Evolutionary conservation across 352 stramenopile species (phyloP).

Genomic region (Globisporangium paroecandrum): DNA sequence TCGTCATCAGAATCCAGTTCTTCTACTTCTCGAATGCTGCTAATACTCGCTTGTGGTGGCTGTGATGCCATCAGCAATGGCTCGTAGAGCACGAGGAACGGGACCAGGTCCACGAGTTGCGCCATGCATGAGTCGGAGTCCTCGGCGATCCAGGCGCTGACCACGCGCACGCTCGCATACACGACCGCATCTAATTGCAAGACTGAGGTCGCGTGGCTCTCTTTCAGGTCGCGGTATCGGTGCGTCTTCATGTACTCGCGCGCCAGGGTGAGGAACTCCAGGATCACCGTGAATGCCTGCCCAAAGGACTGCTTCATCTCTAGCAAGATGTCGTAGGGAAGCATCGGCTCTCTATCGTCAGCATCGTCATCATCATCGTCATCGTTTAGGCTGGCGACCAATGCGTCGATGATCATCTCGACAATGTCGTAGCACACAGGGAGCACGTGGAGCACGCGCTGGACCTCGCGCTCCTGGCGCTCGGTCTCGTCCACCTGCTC

Average conservation of each 20-base stretch:
- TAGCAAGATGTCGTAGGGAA: slow-evolving; percentile 69
- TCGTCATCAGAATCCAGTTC: slow-evolving; percentile 62
- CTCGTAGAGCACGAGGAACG: slow-evolving; percentile 79
- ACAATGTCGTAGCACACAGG: slow-evolving; percentile 78
- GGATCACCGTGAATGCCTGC: slow-evolving; percentile 67
- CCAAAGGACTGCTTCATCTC: slow-evolving; percentile 72
- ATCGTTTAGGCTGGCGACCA: slow-evolving; percentile 41
- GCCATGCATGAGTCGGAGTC: slow-evolving; percentile 72
- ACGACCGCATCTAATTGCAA: slow-evolving; percentile 69
- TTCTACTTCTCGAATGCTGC: slow-evolving; percentile 14
- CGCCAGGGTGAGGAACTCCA: slow-evolving; percentile 64
- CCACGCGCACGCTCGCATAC: slow-evolving; percentile 70
- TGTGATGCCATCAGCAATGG: background rate
- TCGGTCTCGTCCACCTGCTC: slow-evolving; percentile 40
- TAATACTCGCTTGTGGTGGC: background rate
- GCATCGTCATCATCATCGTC: slow-evolving; percentile 1
- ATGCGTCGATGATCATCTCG: slow-evolving; percentile 60
- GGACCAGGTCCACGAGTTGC: slow-evolving; percentile 63
- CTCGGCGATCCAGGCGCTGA: slow-evolving; percentile 81
- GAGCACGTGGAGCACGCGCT: slow-evolving; percentile 54
- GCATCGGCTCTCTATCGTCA: slow-evolving; percentile 29
- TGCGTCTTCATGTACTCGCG: slow-evolving; percentile 74
- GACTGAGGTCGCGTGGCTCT: slow-evolving; percentile 30
- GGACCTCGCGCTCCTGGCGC: slow-evolving; percentile 47
- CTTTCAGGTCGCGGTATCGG: slow-evolving; percentile 49